phyloP scores from a whole-genome alignment of 257 asterid genomes.

The Echites panduratus region DNA sequence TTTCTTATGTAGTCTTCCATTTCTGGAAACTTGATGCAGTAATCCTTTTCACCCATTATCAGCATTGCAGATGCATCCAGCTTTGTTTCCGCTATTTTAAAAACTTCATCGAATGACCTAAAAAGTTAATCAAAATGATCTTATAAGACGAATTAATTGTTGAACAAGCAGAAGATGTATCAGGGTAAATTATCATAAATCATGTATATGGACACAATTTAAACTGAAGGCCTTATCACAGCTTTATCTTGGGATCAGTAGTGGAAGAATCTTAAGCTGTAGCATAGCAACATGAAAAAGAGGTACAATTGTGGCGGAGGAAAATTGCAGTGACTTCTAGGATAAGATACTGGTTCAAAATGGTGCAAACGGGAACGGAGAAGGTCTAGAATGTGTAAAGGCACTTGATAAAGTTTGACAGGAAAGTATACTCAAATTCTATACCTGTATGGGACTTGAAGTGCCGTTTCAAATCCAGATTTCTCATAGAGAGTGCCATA shows the following conservation, averaged over 20 bases:
- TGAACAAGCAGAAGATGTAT: not conserved
- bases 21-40: slow-evolving; percentile 43
- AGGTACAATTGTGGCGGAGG: not conserved
- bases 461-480: slow-evolving; percentile 54
- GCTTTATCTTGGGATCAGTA: not conserved
- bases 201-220: not conserved
- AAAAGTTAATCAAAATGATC: not conserved
- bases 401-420: not conserved
- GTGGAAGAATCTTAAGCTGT: not conserved
- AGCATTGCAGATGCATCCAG: slow-evolving; percentile 40
- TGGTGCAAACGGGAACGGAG: not conserved
- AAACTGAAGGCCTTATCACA: not conserved
- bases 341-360: not conserved
- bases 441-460: slow-evolving; percentile 64
- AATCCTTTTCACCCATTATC: slow-evolving; percentile 61
- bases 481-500: slow-evolving; percentile 52
- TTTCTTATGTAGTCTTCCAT: slow-evolving; percentile 39
- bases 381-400: not conserved
- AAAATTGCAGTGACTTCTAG: not conserved
- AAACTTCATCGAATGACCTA: slow-evolving; percentile 21
- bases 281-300: not conserved
- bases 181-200: not conserved
- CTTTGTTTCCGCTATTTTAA: slow-evolving; percentile 20
- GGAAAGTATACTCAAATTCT: not conserved
- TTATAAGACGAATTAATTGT: not conserved